phyloP scores from a whole-genome alignment of 169 alveolate genomes.

The Eimeria brunetti region DNA sequence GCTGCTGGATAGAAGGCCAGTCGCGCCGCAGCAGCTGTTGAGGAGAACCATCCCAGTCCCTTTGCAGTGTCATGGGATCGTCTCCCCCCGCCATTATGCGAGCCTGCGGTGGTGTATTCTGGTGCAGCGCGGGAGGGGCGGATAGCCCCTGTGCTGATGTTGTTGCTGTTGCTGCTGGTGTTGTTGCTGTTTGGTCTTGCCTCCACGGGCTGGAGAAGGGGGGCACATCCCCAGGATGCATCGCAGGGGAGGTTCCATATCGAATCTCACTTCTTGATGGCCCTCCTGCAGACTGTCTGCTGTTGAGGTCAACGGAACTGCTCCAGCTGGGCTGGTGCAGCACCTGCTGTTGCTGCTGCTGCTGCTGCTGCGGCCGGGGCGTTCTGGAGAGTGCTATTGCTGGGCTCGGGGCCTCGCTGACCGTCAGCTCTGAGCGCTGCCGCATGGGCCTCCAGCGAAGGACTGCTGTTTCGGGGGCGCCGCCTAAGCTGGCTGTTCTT shows the following conservation, averaged over 20 bases:
- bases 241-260: slow-evolving; percentile 9
- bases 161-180: slow-evolving; percentile 1
- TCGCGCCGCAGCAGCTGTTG: neutral
- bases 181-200: slow-evolving; percentile 18
- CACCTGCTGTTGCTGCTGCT: slow-evolving; percentile 33
- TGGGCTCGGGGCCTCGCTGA: neutral
- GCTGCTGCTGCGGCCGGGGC: slow-evolving; percentile 63
- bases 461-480: slow-evolving; percentile 45
- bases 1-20: slow-evolving; percentile 13
- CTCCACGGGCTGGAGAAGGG: slow-evolving; percentile 42
- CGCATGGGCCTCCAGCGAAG: slow-evolving; percentile 63
- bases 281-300: slow-evolving; percentile 20
- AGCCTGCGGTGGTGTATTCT: neutral
- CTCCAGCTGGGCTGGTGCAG: neutral
- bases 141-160: neutral
- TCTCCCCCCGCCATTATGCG: neutral
- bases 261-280: neutral
- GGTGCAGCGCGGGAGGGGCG: neutral
- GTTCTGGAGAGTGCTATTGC: neutral
- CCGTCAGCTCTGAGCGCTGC: slow-evolving; percentile 29
- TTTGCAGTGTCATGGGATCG: neutral
- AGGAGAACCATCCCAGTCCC: neutral
- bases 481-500: slow-evolving; percentile 7
- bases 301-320: neutral
- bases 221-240: slow-evolving; percentile 40